A percentile compares a stretch with the other conserved stretches of the same genome.
Evolutionary conservation across 1,284 basidiomycete species (phyloP).

Genomic region (Cryptococcus depauperatus): DNA sequence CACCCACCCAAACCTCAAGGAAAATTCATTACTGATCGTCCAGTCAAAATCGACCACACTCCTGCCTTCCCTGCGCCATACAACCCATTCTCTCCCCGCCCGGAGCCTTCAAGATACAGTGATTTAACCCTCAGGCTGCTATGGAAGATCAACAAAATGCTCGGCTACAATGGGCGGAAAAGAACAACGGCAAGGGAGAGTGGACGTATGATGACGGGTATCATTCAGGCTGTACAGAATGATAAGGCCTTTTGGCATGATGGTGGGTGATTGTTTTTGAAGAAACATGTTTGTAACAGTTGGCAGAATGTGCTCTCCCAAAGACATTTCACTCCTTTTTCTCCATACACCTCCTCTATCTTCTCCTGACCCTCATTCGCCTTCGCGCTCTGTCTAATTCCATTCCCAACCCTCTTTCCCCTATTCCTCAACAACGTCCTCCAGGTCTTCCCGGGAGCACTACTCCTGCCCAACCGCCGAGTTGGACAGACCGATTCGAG

Average conservation of each 20-base stretch:
- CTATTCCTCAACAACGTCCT: conserved; percentile 35
- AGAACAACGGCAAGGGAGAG: conserved; percentile 51
- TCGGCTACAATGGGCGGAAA: conserved; percentile 51
- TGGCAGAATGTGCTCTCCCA: conserved; percentile 76
- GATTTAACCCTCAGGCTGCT: conserved; percentile 33
- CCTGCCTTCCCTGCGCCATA: conserved; percentile 35
- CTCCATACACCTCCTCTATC: conserved; percentile 84
- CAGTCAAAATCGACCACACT: conserved; percentile 12
- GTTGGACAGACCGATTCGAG: background rate
- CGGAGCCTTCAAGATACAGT: conserved; percentile 20
- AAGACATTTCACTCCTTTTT: conserved; percentile 98
- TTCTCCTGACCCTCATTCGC: conserved; percentile 83
- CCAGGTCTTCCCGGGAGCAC: conserved; percentile 10
- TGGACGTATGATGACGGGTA: conserved; percentile 50
- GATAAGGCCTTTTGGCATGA: conserved; percentile 48
- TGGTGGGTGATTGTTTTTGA: conserved; percentile 23
- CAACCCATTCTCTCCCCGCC: conserved; percentile 32
- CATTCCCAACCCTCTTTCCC: conserved; percentile 28
- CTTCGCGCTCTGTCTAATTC: conserved; percentile 66
- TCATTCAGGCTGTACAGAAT: conserved; percentile 47
- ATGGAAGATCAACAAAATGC: conserved; percentile 44
- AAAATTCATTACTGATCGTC: conserved; percentile 12
- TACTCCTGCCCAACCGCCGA: conserved; percentile 5
- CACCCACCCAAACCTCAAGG: conserved; percentile 5
- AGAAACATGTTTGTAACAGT: no score